phyloP scores from a whole-genome alignment of 2,329 filamentous ascomycete species.

The Phymatotrichopsis omnivora region DNA sequence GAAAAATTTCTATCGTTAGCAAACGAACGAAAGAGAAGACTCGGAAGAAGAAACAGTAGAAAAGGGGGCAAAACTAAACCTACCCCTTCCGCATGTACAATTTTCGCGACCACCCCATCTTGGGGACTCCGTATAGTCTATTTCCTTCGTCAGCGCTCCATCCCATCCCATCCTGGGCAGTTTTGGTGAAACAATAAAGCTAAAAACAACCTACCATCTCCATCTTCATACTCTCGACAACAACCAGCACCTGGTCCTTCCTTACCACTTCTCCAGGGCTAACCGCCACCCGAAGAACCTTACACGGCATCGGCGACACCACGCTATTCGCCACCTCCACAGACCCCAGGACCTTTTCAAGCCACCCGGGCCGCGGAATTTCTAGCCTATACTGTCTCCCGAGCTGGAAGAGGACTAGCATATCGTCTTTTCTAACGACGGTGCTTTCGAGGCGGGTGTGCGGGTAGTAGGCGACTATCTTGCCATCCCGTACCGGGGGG shows the following conservation, averaged over 20 bases:
- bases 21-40: neutral
- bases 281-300: constrained; percentile 84
- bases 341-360: constrained; percentile 73
- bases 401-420: constrained; percentile 66
- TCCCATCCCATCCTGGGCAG: neutral
- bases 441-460: constrained; percentile 70
- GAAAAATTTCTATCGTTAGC: no score
- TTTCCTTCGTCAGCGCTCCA: neutral
- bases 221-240: constrained; percentile 50
- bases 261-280: constrained; percentile 68
- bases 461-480: constrained; percentile 67
- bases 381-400: constrained; percentile 49
- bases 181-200: neutral
- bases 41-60: constrained; percentile 13
- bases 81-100: constrained; percentile 42
- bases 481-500: constrained; percentile 39
- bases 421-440: constrained; percentile 53
- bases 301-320: constrained; percentile 92
- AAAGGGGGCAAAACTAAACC: constrained; percentile 26
- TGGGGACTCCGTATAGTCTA: constrained; percentile 40
- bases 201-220: constrained; percentile 39
- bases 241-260: constrained; percentile 78
- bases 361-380: constrained; percentile 59
- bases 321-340: constrained; percentile 67
- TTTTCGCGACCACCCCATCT: constrained; percentile 40